Evolutionary conservation across 2,329 filamentous ascomycete genomes (phyloP).

Genomic region (Ophiostoma fasciatum): DNA sequence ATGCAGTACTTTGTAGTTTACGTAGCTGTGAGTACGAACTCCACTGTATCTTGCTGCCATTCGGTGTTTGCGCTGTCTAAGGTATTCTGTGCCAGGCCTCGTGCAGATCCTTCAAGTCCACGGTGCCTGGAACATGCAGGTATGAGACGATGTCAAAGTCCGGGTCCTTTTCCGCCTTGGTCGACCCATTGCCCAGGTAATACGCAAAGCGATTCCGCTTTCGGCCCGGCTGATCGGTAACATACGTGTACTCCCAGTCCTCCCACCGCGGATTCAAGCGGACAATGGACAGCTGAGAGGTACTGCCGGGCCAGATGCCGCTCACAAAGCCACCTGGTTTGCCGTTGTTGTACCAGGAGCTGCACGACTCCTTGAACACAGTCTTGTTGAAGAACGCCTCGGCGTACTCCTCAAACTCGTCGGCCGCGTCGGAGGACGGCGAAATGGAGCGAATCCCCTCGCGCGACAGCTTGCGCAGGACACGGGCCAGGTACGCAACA

Average conservation of each 20-base stretch:
- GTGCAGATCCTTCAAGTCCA: constrained; percentile 47
- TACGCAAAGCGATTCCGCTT: constrained; percentile 10
- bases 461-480: constrained; percentile 34
- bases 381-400: constrained; percentile 17
- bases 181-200: constrained; percentile 35
- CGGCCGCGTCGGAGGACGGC: constrained; percentile 6
- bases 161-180: constrained; percentile 24
- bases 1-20: no score
- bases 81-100: no score
- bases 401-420: constrained; percentile 17
- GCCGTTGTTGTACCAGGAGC: constrained; percentile 20
- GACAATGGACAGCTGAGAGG: constrained; percentile 14
- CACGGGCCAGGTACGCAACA: constrained; percentile 27
- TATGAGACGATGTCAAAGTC: constrained; percentile 26
- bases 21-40: no score
- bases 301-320: constrained; percentile 15
- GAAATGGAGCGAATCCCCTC: constrained; percentile 26
- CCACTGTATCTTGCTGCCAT: no score
- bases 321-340: constrained; percentile 13
- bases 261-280: constrained; percentile 18
- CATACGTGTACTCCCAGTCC: constrained; percentile 18
- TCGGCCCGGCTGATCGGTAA: constrained; percentile 18
- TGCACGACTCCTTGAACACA: constrained; percentile 18
- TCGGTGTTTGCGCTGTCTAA: no score
- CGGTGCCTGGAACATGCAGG: constrained; percentile 32